A percentile compares a stretch with the other conserved stretches of the same genome.
Conservation (phyloP, 2,329 filamentous ascomycete species). For the Cladobotryum protrusum region DNA sequence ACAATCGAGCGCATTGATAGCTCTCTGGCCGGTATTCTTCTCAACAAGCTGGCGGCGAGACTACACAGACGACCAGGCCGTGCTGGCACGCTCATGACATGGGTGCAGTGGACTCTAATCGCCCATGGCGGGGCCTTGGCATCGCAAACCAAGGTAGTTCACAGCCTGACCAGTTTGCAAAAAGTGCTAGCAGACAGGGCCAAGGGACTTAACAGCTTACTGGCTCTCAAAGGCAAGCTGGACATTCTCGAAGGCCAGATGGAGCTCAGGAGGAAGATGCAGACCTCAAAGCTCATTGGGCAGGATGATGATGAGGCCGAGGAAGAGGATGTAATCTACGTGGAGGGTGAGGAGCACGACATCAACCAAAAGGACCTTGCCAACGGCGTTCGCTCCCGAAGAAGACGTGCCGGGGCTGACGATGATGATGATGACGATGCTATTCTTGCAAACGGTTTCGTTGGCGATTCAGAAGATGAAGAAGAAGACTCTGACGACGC, state of each 20-base stretch:
- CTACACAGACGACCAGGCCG: slow-evolving; percentile 83
- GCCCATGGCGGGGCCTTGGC: slow-evolving; percentile 88
- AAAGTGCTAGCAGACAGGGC: slow-evolving; percentile 84
- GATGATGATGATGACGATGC: slow-evolving; percentile 50
- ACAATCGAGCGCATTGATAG: slow-evolving; percentile 91
- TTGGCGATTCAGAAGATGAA: slow-evolving; percentile 56
- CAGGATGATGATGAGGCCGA: slow-evolving; percentile 44
- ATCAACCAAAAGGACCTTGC: slow-evolving; percentile 30
- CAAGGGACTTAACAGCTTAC: slow-evolving; percentile 70
- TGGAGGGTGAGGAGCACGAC: slow-evolving; percentile 70
- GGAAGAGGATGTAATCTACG: slow-evolving; percentile 71
- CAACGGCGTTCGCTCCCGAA: slow-evolving; percentile 29
- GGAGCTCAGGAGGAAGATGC: slow-evolving; percentile 66
- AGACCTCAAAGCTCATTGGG: slow-evolving; percentile 31
- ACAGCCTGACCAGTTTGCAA: slow-evolving; percentile 71
- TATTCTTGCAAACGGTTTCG: slow-evolving; percentile 46
- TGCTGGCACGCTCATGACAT: slow-evolving; percentile 83
- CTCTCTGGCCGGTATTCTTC: slow-evolving; percentile 67
- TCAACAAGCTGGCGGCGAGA: slow-evolving; percentile 79
- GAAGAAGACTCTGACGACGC: slow-evolving; percentile 39
- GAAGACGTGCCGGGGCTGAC: slow-evolving; percentile 48
- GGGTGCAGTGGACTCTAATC: slow-evolving; percentile 93
- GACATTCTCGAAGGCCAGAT: slow-evolving; percentile 92
- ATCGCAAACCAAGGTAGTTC: slow-evolving; percentile 75
- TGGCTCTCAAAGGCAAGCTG: slow-evolving; percentile 89